Conservation (phyloP, 2,329 filamentous ascomycete species). For the Diaporthe ampelina region DNA sequence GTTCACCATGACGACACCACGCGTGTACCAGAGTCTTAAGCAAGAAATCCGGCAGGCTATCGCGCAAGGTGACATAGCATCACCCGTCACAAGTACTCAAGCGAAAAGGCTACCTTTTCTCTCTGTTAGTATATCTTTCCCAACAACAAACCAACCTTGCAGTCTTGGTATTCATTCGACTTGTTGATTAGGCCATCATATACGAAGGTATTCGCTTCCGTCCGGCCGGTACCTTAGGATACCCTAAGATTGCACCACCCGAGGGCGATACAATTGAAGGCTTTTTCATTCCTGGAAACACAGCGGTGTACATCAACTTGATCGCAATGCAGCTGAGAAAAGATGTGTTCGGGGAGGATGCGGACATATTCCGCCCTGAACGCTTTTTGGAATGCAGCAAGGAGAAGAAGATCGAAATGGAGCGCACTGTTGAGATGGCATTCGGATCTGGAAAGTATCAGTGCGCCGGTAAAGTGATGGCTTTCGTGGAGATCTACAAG, state of each 20-base stretch:
- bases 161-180: background rate
- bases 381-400: background rate
- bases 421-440: background rate
- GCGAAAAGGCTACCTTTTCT: background rate
- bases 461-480: conserved; percentile 1
- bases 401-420: background rate
- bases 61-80: background rate
- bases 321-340: background rate
- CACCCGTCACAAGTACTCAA: background rate
- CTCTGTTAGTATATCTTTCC: background rate
- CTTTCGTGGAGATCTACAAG: background rate
- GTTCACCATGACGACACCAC: conserved; percentile 3
- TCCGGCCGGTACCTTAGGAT: background rate
- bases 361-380: background rate
- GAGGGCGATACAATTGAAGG: conserved; percentile 9
- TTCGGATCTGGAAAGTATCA: background rate
- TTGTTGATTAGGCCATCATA: background rate
- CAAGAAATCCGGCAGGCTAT: background rate
- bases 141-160: no score
- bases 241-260: background rate
- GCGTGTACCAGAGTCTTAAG: conserved; percentile 8
- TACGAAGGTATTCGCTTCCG: background rate
- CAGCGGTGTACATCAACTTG: conserved; percentile 4
- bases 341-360: background rate
- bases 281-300: background rate